Evolutionary conservation across 441 rosid genomes (phyloP).

Genomic region (Geranium incanum): DNA sequence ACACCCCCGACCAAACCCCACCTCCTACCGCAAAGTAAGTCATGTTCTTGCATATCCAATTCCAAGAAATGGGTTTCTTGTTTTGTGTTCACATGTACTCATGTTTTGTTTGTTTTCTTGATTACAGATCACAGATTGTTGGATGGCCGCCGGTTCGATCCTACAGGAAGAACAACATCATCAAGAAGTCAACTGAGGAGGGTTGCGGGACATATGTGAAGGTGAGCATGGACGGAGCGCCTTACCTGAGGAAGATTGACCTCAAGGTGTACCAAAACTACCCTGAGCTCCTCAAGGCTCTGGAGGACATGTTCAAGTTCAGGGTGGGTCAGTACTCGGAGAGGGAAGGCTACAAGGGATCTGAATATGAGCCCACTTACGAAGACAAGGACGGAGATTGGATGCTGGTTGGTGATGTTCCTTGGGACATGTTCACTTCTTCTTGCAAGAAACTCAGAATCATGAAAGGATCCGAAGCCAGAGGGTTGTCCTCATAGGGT

Average conservation of each 20-base stretch:
- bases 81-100: too few species aligned
- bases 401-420: conserved; percentile 52
- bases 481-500: too few species aligned
- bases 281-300: conserved; percentile 40
- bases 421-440: conserved; percentile 39
- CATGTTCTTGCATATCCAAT: background rate
- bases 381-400: conserved; percentile 48
- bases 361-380: conserved; percentile 36
- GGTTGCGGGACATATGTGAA: conserved; percentile 27
- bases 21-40: background rate
- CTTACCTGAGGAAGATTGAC: conserved; percentile 59
- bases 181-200: conserved; percentile 17
- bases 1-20: too few species aligned
- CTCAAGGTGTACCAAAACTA: conserved; percentile 45
- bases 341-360: conserved; percentile 24
- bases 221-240: conserved; percentile 70
- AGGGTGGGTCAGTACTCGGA: conserved; percentile 23
- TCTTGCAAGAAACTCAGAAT: conserved; percentile 50
- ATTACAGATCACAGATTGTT: conserved; percentile 45
- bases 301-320: conserved; percentile 54
- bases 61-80: background rate
- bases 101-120: too few species aligned
- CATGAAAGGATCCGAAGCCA: conserved; percentile 47
- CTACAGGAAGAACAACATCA: conserved; percentile 35
- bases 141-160: conserved; percentile 74